Evolutionary conservation across 257 asterid species (phyloP), one percentile per base, ranked within the genome.

Genomic region (Ehretia macrophylla): DNA sequence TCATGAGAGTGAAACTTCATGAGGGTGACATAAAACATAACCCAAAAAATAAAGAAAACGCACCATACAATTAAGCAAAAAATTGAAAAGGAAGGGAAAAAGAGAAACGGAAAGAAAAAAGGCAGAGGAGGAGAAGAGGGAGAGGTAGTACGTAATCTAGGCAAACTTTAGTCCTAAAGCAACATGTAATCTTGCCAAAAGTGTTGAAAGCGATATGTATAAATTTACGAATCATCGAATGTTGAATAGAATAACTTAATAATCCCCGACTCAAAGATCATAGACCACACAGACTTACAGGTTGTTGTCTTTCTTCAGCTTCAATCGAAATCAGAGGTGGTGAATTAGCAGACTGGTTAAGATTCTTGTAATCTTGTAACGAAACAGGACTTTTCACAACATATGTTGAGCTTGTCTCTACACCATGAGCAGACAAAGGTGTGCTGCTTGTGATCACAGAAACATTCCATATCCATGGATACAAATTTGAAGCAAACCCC

Each of bases 401-500:
- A 27, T 3, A 3, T 27, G 35, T 6, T 27, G 35, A 27, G 6
- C 35, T 27, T 27, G 35, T 27, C 3, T 27, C 35, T 6, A 27
- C 35, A 27, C 47, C 47, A 42, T 14, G 47, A 42, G 47, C 47
- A 42, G 47, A 10, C 47, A 42, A 42, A 42, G 47, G 47, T 10
- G 47, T 42, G 8, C 11, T 38, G 11, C 5, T 42, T 10, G 4
- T 48, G 13, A 1, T 57, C 18, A 59, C 64, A 42, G 83, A 65
- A 23, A 48, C 60, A 66, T 61, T 32, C 10, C 51, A 59, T 77
- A 72, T 49, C 84, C 84, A 69, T 1, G 83, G 79, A 72, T 65
- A 49, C 56, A 51, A 63, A 42, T 23, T 62, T 8, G 80, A 63
- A 23, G 18, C 14, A 59, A 68, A 10, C 51, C 27, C 82, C 77